Percentiles rank a stretch among this genome's conserved stretches.
These are phyloP conservation scores for Vanrija humicola DNA, from an alignment of 1,284 basidiomycete genomes.

Conservation along the genomic window DNA sequence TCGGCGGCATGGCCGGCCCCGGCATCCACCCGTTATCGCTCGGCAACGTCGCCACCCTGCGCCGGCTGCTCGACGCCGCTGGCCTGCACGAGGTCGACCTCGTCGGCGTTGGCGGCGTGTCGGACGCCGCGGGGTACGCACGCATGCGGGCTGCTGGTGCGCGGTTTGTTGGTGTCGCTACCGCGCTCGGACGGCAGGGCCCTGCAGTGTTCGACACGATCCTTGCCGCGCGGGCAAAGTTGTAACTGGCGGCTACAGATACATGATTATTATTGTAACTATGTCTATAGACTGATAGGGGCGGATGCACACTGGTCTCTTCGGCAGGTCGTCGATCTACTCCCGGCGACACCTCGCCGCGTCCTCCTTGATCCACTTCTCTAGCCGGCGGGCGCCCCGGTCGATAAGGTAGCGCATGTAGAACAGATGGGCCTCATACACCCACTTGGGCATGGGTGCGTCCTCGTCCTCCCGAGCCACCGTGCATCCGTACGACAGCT, in stretches of 20 bases:
- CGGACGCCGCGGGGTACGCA: conserved; percentile 5
- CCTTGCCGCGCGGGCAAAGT: not conserved
- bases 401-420: too few relatives aligned
- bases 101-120: conserved; percentile 17
- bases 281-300: too few relatives aligned
- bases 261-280: too few relatives aligned
- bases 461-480: too few relatives aligned
- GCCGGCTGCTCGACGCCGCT: conserved; percentile 5
- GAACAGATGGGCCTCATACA: too few relatives aligned
- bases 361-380: too few relatives aligned
- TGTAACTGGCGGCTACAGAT: not conserved
- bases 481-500: too few relatives aligned
- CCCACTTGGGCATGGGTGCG: too few relatives aligned
- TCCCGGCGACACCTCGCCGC: too few relatives aligned
- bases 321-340: too few relatives aligned
- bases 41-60: conserved; percentile 11
- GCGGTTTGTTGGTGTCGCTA: conserved; percentile 9
- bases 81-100: conserved; percentile 4
- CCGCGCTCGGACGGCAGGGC: conserved; percentile 9
- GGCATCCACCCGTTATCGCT: conserved; percentile 15
- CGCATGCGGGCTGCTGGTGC: conserved; percentile 14
- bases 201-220: conserved; percentile 6
- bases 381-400: too few relatives aligned
- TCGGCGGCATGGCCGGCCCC: conserved; percentile 16
- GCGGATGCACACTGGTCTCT: too few relatives aligned